phyloP scores from a whole-genome alignment of 2,329 filamentous ascomycete species.

The Sarocladiaceae sp. region DNA sequence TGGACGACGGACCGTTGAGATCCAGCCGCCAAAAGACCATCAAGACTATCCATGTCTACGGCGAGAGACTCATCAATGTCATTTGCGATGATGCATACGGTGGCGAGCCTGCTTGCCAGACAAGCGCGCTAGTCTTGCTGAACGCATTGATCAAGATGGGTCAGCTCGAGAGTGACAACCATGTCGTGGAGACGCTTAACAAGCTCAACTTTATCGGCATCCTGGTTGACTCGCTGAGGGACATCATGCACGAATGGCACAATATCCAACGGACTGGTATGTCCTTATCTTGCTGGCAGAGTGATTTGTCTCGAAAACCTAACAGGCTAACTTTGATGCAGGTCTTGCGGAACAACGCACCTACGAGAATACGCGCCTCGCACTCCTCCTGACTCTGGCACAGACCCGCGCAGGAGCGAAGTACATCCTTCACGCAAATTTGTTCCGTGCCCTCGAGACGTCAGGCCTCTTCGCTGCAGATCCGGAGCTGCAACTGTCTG shows the following conservation, averaged over 20 bases:
- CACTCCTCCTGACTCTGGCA: slow-evolving; percentile 75
- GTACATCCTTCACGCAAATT: slow-evolving; percentile 79
- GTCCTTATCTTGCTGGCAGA: slow-evolving; percentile 15
- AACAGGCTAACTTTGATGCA: slow-evolving; percentile 13
- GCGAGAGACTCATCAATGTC: slow-evolving; percentile 75
- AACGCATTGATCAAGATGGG: slow-evolving; percentile 70
- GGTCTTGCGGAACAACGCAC: slow-evolving; percentile 39
- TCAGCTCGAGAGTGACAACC: slow-evolving; percentile 62
- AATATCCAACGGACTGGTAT: slow-evolving; percentile 49
- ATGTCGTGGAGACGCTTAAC: slow-evolving; percentile 73
- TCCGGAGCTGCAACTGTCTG: slow-evolving; percentile 81
- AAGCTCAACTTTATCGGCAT: slow-evolving; percentile 87
- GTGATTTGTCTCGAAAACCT: not conserved
- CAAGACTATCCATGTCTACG: slow-evolving; percentile 61
- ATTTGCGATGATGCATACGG: slow-evolving; percentile 91
- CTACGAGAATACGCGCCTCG: slow-evolving; percentile 65
- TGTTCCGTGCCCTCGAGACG: slow-evolving; percentile 74
- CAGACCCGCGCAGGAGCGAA: slow-evolving; percentile 80
- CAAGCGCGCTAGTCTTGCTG: slow-evolving; percentile 80
- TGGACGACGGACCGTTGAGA: slow-evolving; percentile 42
- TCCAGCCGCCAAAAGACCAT: slow-evolving; percentile 56
- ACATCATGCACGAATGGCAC: slow-evolving; percentile 66
- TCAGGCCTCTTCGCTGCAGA: slow-evolving; percentile 86
- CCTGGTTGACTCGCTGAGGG: slow-evolving; percentile 79
- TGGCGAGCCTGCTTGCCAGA: slow-evolving; percentile 73